A percentile compares a stretch with the other conserved stretches of the same genome.
Evolutionary conservation across 2,329 filamentous ascomycete genomes (phyloP).

Genomic region (Cercospora citrullina): DNA sequence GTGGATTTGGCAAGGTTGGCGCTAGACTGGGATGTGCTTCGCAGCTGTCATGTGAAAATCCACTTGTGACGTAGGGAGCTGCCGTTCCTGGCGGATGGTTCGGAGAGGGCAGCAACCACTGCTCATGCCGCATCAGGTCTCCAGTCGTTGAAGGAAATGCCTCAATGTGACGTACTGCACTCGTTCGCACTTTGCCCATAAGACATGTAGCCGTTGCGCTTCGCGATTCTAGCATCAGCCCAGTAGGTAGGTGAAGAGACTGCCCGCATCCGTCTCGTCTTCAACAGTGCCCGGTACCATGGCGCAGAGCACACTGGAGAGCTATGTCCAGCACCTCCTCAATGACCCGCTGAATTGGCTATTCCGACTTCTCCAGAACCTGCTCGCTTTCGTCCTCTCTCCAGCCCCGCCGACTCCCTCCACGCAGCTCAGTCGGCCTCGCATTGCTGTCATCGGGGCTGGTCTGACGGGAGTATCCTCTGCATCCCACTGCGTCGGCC

Average conservation of each 20-base stretch:
- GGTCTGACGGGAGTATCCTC: conserved; percentile 72
- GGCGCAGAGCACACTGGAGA: conserved; percentile 16
- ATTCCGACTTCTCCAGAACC: conserved; percentile 65
- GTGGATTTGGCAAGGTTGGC: neutral
- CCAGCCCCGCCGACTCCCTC: conserved; percentile 67
- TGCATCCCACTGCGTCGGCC: conserved; percentile 78
- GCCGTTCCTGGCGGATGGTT: neutral
- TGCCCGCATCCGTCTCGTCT: neutral
- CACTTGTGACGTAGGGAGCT: neutral
- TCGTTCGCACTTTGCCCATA: neutral
- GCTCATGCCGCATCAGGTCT: neutral
- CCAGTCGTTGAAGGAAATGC: neutral
- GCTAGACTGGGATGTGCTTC: conserved; percentile 3
- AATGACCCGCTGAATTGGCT: conserved; percentile 57
- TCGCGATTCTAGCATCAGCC: neutral
- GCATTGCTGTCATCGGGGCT: conserved; percentile 50
- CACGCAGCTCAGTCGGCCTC: conserved; percentile 60
- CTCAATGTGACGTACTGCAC: neutral
- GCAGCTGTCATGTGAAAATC: conserved; percentile 9
- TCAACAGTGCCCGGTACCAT: conserved; percentile 14
- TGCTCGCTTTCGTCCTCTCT: conserved; percentile 65
- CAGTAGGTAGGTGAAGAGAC: neutral
- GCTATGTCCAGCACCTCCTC: conserved; percentile 34
- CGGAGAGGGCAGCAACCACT: neutral
- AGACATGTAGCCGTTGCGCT: neutral